These are phyloP conservation scores for Cordyceps farinosa DNA, from an alignment of 2,329 filamentous ascomycete genomes.

Conservation along the genomic window DNA sequence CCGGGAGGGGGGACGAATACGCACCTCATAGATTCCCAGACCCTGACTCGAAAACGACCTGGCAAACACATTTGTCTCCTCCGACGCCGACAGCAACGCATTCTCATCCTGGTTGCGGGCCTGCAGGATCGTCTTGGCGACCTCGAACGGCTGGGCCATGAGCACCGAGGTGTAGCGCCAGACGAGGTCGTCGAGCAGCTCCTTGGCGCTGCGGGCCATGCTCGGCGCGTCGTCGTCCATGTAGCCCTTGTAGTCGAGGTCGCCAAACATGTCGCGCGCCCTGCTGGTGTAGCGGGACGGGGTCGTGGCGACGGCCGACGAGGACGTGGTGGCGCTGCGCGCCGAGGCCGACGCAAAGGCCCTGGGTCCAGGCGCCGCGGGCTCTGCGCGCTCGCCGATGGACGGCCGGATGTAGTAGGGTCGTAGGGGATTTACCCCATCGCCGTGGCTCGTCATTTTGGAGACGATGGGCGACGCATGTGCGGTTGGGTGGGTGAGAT, in stretches of 20 bases:
- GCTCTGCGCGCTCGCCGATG: conserved; percentile 46
- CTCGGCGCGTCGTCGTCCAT: conserved; percentile 73
- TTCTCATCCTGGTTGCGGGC: conserved; percentile 57
- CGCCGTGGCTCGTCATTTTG: conserved; percentile 44
- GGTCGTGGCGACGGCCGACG: conserved; percentile 30
- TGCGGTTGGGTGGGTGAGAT: conserved; percentile 21
- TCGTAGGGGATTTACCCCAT: conserved; percentile 59
- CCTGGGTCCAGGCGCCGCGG: conserved; percentile 37
- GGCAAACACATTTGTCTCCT: conserved; percentile 25
- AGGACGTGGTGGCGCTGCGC: conserved; percentile 37
- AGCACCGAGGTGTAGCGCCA: conserved; percentile 90
- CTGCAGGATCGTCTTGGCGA: conserved; percentile 90
- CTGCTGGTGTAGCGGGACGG: conserved; percentile 50
- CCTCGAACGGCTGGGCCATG: conserved; percentile 93
- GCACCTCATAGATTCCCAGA: conserved; percentile 36
- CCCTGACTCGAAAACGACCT: conserved; percentile 32
- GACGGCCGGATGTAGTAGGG: conserved; percentile 65
- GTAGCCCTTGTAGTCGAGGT: conserved; percentile 90
- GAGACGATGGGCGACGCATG: conserved; percentile 23
- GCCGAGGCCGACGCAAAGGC: conserved; percentile 42
- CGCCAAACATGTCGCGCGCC: conserved; percentile 81
- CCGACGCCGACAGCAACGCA: conserved; percentile 28
- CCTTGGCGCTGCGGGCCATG: conserved; percentile 68
- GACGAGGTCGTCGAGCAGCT: conserved; percentile 76
- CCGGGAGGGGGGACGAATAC: conserved; percentile 11